phyloP scores from a whole-genome alignment of 2,329 filamentous ascomycete species.

The Dissoconium aciculare region DNA sequence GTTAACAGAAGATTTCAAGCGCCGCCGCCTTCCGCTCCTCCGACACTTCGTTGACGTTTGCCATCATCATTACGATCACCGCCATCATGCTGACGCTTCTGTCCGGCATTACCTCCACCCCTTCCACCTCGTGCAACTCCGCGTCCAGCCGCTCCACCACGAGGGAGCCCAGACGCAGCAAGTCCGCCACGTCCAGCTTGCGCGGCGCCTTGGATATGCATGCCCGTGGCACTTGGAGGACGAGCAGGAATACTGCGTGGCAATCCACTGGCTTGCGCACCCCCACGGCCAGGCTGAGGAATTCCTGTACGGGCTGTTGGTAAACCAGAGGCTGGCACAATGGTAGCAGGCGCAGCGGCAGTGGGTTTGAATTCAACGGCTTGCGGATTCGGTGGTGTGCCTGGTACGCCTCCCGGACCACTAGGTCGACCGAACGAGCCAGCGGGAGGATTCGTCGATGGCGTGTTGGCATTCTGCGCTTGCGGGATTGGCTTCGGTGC shows the following conservation, averaged over 20 bases:
- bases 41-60: slow-evolving; percentile 20
- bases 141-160: slow-evolving; percentile 13
- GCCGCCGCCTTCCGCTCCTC: slow-evolving; percentile 9
- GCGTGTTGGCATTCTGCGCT: slow-evolving; percentile 4
- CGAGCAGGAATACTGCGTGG: slow-evolving; percentile 2
- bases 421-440: slow-evolving; percentile 13
- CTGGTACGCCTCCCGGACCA: slow-evolving; percentile 4
- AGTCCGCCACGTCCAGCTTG: slow-evolving; percentile 14
- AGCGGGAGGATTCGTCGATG: slow-evolving; percentile 2
- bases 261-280: not conserved
- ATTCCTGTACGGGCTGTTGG: not conserved
- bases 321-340: slow-evolving; percentile 4
- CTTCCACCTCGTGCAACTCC: slow-evolving; percentile 11
- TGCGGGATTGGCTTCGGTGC: slow-evolving; percentile 6
- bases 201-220: slow-evolving; percentile 8
- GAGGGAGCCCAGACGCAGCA: slow-evolving; percentile 1
- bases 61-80: slow-evolving; percentile 14
- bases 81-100: slow-evolving; percentile 23
- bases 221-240: slow-evolving; percentile 3
- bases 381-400: slow-evolving; percentile 10
- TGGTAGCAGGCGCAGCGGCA: slow-evolving; percentile 1
- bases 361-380: slow-evolving; percentile 9
- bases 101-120: slow-evolving; percentile 18
- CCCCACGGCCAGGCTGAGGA: not conserved
- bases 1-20: too few relatives aligned